Percentiles rank a stretch among this genome's conserved stretches.
phyloP scores from a whole-genome alignment of 805 yeast genomes.

The Candida pini region DNA sequence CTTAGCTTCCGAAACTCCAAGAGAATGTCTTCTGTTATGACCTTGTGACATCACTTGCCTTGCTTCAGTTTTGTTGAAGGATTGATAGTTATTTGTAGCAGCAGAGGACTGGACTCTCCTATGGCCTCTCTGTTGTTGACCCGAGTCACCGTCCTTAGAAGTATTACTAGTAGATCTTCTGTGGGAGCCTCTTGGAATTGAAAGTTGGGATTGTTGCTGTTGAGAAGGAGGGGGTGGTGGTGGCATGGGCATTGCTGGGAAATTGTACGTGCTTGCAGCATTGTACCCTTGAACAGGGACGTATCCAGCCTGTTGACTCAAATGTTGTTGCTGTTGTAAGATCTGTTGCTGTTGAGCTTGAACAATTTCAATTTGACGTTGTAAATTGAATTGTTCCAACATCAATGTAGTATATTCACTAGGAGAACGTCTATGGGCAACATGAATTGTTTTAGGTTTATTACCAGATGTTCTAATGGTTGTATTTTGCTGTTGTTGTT shows the following conservation, averaged over 20 bases:
- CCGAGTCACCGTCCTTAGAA: conserved; percentile 2
- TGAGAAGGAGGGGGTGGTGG: no score
- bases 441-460: conserved; percentile 63
- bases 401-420: conserved; percentile 87
- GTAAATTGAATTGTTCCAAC: conserved; percentile 85
- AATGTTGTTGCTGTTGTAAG: conserved; percentile 60
- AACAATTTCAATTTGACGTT: conserved; percentile 86
- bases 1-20: conserved; percentile 88
- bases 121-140: conserved; percentile 29
- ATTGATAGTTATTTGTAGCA: conserved; percentile 19
- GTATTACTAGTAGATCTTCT: conserved; percentile 26
- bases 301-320: conserved; percentile 23
- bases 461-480: conserved; percentile 29
- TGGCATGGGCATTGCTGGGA: conserved; percentile 20
- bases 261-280: conserved; percentile 11
- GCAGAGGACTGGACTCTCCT: conserved; percentile 41
- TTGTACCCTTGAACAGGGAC: conserved; percentile 11
- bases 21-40: conserved; percentile 85
- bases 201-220: no score
- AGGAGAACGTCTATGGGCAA: conserved; percentile 97
- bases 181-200: conserved; percentile 27
- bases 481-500: conserved; percentile 22
- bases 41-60: conserved; percentile 42
- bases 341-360: conserved; percentile 91
- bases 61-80: conserved; percentile 13